Evolutionary conservation across 768 basidiomycete species (phyloP).

Genomic region (Goffeauzyma gilvescens): DNA sequence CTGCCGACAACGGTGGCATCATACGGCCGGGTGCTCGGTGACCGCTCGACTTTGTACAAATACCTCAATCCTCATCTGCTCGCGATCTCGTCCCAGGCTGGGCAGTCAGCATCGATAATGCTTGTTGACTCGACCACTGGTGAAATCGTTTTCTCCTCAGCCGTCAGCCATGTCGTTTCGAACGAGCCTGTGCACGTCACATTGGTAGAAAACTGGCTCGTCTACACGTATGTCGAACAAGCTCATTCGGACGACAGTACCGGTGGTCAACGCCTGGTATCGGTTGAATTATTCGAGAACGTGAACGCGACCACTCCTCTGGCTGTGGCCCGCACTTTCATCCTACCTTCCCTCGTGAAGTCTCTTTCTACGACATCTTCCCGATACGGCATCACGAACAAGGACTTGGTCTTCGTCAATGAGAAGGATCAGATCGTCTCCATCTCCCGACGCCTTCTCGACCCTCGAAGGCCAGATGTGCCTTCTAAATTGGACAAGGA

Average conservation of each 20-base stretch:
- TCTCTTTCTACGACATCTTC: constrained; percentile 60
- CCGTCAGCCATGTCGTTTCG: constrained; percentile 36
- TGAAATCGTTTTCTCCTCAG: constrained; percentile 47
- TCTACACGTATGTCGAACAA: constrained; percentile 65
- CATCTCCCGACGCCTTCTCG: constrained; percentile 51
- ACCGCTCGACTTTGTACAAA: constrained; percentile 79
- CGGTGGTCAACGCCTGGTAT: constrained; percentile 56
- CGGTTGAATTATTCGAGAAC: constrained; percentile 79
- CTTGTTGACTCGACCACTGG: constrained; percentile 67
- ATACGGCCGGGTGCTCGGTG: constrained; percentile 64
- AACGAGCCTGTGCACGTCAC: constrained; percentile 39
- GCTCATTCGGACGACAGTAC: constrained; percentile 36
- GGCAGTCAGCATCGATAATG: constrained; percentile 60
- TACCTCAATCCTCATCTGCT: constrained; percentile 71
- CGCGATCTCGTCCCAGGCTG: constrained; percentile 31
- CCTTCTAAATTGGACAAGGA: constrained; percentile 62
- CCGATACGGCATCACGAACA: constrained; percentile 68
- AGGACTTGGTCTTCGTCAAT: constrained; percentile 69
- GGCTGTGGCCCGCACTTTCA: constrained; percentile 50
- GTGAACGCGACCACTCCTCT: constrained; percentile 38
- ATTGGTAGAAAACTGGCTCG: constrained; percentile 79
- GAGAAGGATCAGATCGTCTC: constrained; percentile 53
- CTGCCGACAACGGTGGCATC: constrained; percentile 43
- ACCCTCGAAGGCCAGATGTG: constrained; percentile 62
- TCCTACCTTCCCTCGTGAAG: constrained; percentile 50